A percentile compares a stretch with the other conserved stretches of the same genome.
phyloP scores from a whole-genome alignment of 2,329 filamentous ascomycete species.

The Bertia moriformis region DNA sequence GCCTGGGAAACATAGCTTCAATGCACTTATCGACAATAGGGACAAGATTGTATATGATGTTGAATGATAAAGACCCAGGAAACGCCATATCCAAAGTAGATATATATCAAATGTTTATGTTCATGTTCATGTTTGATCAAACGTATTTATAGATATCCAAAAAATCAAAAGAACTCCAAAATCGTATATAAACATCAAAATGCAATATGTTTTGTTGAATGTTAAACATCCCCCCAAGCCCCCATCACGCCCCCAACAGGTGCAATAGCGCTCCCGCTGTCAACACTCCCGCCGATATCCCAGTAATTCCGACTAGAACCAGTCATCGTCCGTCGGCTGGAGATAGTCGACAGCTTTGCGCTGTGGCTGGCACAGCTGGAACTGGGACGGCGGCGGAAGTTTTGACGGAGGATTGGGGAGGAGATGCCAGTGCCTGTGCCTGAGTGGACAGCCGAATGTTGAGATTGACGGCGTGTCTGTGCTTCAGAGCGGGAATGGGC shows the following conservation, averaged over 20 bases:
- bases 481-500: conserved; percentile 32
- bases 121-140: too few species aligned
- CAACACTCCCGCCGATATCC: conserved; percentile 73
- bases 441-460: conserved; percentile 6
- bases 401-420: conserved; percentile 16
- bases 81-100: too few species aligned
- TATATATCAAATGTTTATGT: too few species aligned
- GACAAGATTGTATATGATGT: too few species aligned
- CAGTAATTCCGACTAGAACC: conserved; percentile 75
- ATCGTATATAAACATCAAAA: too few species aligned
- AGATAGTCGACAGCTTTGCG: conserved; percentile 56
- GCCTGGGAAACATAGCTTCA: too few species aligned
- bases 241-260: conserved; percentile 50
- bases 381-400: conserved; percentile 22
- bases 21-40: too few species aligned
- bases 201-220: too few species aligned
- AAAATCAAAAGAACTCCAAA: too few species aligned
- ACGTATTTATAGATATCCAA: too few species aligned
- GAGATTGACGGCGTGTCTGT: conserved; percentile 20
- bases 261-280: conserved; percentile 59
- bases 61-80: too few species aligned
- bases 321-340: conserved; percentile 29
- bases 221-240: conserved; percentile 62
- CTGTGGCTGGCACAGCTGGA: conserved; percentile 79
- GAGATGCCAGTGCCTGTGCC: conserved; percentile 11